Base-by-base conservation (phyloP, 2,329 filamentous ascomycete genomes). In the Sporothrix pseudoabietina region DNA sequence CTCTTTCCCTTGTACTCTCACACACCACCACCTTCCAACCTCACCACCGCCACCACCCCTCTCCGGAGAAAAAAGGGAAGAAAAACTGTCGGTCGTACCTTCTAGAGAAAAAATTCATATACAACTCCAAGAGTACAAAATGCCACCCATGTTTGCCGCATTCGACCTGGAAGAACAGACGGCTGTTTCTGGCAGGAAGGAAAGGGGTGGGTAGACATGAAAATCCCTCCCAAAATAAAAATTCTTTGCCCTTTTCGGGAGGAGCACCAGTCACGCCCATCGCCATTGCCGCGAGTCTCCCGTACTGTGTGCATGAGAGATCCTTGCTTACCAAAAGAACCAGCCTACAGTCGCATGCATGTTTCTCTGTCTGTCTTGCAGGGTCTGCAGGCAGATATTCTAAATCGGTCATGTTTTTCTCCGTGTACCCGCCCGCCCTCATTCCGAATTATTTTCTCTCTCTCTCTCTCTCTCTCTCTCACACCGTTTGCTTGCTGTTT, bases 1-100 rank as follows among this genome's bases (percentile, higher is more conserved):
- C 39, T 66, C 39, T 44, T 47, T 47, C 39, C 39, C 39, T 22
- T 22, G 22, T 47, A 12, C n/a, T 59, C 30, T 30, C n/a, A 47
- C 61, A 66, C 61, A 47, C 61, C 61, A 66, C 61, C 44, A 49
- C 44, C 61, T 66, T 66, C n/a, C 61, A 47, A 44, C 59, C 59
- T 44, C 59, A 65, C 35, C 39, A 26, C 26, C 26, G 2, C 26
- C 26, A n/a, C 39, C 59, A 63, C 35, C 35, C 39, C 39, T 66
- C 22, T n/a, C 14, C 44, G 41, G 10, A 14, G n/a, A 44, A 49
- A 47, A 30, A 26, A 2, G 26, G 26, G 26, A 2, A 2, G 26
- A 26, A 26, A 22, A 3, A 22, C 10, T 30, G 14, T 22, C 5
- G 1, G 65, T 52, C 65, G 65, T 22, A 35, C 65, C 65, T 68